Evolutionary conservation across 371 early-diverging fungal species (phyloP).

Genomic region (Lichtheimia ornata): DNA sequence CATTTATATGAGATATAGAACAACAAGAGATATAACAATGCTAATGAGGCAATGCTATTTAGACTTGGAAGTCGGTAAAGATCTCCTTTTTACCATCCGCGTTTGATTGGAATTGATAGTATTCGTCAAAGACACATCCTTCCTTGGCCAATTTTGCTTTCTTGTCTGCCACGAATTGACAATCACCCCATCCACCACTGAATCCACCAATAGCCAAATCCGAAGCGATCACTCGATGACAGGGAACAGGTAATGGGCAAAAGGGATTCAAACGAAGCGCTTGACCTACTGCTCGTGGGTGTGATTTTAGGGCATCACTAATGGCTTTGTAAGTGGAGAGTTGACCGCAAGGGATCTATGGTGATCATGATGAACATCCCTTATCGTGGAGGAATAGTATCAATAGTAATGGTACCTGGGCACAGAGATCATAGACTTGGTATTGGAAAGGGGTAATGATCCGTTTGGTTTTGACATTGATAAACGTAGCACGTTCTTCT

Average conservation of each 20-base stretch:
- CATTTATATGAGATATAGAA: too few relatives aligned
- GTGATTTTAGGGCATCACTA: slow-evolving; percentile 61
- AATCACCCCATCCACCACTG: slow-evolving; percentile 64
- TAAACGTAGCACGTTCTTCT: slow-evolving; percentile 40
- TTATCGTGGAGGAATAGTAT: too few relatives aligned
- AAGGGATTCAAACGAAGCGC: slow-evolving; percentile 79
- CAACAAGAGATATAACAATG: too few relatives aligned
- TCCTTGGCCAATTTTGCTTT: slow-evolving; percentile 69
- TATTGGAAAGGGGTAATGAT: slow-evolving; percentile 72
- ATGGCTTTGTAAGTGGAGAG: slow-evolving; percentile 79
- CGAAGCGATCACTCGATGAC: slow-evolving; percentile 77
- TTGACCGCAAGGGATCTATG: slow-evolving; percentile 64
- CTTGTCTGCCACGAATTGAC: slow-evolving; percentile 65
- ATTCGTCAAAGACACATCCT: slow-evolving; percentile 65
- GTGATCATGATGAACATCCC: not conserved
- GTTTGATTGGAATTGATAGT: slow-evolving; percentile 51
- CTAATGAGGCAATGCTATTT: not conserved
- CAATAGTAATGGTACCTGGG: too few relatives aligned
- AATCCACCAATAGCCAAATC: slow-evolving; percentile 76
- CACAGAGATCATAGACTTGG: slow-evolving; percentile 70
- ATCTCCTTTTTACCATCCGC: slow-evolving; percentile 44
- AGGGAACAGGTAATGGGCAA: slow-evolving; percentile 76
- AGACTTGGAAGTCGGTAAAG: slow-evolving; percentile 51
- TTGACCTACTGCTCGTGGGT: slow-evolving; percentile 79
- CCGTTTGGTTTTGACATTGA: slow-evolving; percentile 58